A percentile compares a stretch with the other conserved stretches of the same genome.
Evolutionary conservation across 208 protist species (phyloP).

Genomic region (Blastocrithidia nonstop): DNA sequence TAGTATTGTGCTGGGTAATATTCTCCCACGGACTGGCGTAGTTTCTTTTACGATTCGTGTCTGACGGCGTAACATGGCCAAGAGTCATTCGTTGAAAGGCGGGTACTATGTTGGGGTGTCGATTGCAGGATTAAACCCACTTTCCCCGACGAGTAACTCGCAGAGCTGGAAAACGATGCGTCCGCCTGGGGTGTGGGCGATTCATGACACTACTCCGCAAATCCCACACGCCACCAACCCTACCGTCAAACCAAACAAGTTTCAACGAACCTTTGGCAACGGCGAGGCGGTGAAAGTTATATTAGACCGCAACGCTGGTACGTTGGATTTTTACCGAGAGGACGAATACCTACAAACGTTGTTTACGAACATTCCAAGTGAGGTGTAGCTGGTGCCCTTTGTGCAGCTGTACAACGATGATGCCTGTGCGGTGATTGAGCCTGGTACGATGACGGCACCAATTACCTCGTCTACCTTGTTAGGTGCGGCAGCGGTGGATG

Average conservation of each 20-base stretch:
- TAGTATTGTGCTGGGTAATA: slow-evolving; percentile 70
- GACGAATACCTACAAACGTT: slow-evolving; percentile 73
- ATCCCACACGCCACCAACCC: slow-evolving; percentile 81
- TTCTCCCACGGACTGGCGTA: slow-evolving; percentile 59
- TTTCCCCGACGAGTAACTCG: slow-evolving; percentile 65
- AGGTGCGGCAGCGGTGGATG: slow-evolving; percentile 65
- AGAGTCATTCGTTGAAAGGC: slow-evolving; percentile 80
- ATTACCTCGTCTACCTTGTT: slow-evolving; percentile 63
- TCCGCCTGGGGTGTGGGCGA: slow-evolving; percentile 78
- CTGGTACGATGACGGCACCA: slow-evolving; percentile 66
- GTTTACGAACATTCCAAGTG: slow-evolving; percentile 61
- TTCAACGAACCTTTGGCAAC: slow-evolving; percentile 76
- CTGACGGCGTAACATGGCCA: slow-evolving; percentile 51
- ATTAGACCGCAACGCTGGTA: slow-evolving; percentile 53
- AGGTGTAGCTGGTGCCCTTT: slow-evolving; percentile 78
- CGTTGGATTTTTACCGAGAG: slow-evolving; percentile 76
- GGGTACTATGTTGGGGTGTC: slow-evolving; percentile 83
- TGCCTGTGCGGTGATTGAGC: slow-evolving; percentile 38
- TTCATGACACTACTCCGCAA: slow-evolving; percentile 83
- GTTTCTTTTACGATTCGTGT: slow-evolving; percentile 78
- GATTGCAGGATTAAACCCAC: slow-evolving; percentile 35
- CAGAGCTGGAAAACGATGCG: slow-evolving; percentile 79
- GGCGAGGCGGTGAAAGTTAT: slow-evolving; percentile 66
- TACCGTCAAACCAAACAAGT: slow-evolving; percentile 79
- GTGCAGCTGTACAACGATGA: slow-evolving; percentile 88